These are phyloP conservation scores for Debaryomyces tyrocola DNA, from an alignment of 805 yeast genomes.

Conservation along the genomic window DNA sequence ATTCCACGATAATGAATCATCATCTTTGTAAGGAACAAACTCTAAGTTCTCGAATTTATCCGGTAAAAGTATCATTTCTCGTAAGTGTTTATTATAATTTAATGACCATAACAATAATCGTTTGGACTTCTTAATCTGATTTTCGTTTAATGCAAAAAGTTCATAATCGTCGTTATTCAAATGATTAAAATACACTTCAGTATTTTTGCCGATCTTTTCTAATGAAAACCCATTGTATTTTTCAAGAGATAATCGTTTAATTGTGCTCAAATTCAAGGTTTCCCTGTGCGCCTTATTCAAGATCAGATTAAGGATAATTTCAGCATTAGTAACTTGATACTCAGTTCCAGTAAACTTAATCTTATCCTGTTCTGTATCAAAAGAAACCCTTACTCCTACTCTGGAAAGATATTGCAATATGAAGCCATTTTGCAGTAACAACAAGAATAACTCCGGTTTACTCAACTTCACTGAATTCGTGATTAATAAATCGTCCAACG, in stretches of 20 bases:
- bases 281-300: constrained; percentile 26
- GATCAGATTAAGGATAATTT: constrained; percentile 35
- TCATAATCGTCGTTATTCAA: constrained; percentile 27
- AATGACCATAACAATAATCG: constrained; percentile 40
- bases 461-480: constrained; percentile 32
- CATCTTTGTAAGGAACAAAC: constrained; percentile 29
- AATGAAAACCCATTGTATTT: constrained; percentile 28
- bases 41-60: constrained; percentile 5
- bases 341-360: constrained; percentile 42
- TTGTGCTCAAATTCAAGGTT: constrained; percentile 30
- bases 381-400: constrained; percentile 39
- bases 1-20: constrained; percentile 34
- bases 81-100: constrained; percentile 29
- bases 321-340: constrained; percentile 43
- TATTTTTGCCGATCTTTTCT: constrained; percentile 24
- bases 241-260: constrained; percentile 25
- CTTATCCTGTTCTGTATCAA: constrained; percentile 24
- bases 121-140: constrained; percentile 34
- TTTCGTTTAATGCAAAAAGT: constrained; percentile 25
- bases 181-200: constrained; percentile 37
- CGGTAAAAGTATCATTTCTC: constrained; percentile 18
- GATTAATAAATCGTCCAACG: constrained; percentile 31
- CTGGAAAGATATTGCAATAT: constrained; percentile 40
- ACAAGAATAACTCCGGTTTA: constrained; percentile 39
- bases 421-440: constrained; percentile 38